Percentiles rank a stretch among this genome's conserved stretches.
Evolutionary conservation across 352 stramenopile species (phyloP).

Genomic region (Globisporangium abappressorium): DNA sequence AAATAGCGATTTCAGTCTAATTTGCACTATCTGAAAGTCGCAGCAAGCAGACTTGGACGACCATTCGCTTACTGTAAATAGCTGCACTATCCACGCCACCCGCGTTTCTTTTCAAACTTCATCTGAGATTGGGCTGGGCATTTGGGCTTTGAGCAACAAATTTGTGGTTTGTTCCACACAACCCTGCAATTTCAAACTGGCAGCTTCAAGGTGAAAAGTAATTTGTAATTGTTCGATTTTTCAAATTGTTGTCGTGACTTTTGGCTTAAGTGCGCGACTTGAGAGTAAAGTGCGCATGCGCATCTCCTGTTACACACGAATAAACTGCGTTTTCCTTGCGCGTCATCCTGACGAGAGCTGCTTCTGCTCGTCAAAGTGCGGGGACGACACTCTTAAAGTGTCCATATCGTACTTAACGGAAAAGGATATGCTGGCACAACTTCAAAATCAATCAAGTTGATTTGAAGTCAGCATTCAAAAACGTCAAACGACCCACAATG

Average conservation of each 20-base stretch:
- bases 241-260: neutral
- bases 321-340: neutral
- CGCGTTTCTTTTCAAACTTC: neutral
- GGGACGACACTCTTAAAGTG: neutral
- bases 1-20: too few species aligned
- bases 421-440: slow-evolving; percentile 1
- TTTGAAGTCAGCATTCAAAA: neutral
- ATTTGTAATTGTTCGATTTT: neutral
- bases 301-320: neutral
- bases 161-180: neutral
- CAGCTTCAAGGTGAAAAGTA: neutral
- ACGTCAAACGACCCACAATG: neutral
- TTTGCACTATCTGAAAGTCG: neutral
- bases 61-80: neutral
- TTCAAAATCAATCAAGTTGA: slow-evolving; percentile 2
- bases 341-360: neutral
- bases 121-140: neutral
- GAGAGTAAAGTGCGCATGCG: neutral
- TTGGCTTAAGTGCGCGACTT: neutral
- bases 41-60: neutral
- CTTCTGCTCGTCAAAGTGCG: slow-evolving; percentile 5
- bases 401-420: neutral
- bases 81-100: neutral
- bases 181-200: too few species aligned
- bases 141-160: neutral